Evolutionary conservation across 129 eudicot genomes (phyloP).

Genomic region (Oenanthe sinensis): DNA sequence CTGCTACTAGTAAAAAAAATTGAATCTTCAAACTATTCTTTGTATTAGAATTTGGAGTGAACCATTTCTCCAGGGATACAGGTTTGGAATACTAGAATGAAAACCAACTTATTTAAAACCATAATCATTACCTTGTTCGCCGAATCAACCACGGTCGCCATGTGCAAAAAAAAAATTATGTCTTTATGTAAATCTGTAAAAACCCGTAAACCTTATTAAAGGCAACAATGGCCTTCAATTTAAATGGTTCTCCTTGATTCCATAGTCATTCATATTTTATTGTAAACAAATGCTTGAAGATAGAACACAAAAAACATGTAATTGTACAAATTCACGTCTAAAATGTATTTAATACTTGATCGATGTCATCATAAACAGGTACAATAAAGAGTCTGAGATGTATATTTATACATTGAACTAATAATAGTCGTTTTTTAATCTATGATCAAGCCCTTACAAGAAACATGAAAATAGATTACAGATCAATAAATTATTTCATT

Average conservation of each 20-base stretch:
- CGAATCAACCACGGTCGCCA: background rate
- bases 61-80: background rate
- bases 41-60: background rate
- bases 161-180: background rate
- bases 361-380: background rate
- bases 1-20: background rate
- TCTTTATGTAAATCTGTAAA: background rate
- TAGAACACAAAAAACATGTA: background rate
- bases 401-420: too few relatives aligned
- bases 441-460: background rate
- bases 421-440: background rate
- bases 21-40: background rate
- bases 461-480: background rate
- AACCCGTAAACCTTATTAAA: background rate
- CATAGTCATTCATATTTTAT: background rate
- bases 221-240: background rate
- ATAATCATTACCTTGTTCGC: background rate
- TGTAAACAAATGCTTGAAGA: background rate
- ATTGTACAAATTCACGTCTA: background rate
- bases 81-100: background rate
- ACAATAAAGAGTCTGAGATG: too few relatives aligned
- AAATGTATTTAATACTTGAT: background rate
- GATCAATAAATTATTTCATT: background rate
- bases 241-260: background rate
- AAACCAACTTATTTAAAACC: background rate